phyloP scores from a whole-genome alignment of 257 asterid species.

The Apocynum venetum region DNA sequence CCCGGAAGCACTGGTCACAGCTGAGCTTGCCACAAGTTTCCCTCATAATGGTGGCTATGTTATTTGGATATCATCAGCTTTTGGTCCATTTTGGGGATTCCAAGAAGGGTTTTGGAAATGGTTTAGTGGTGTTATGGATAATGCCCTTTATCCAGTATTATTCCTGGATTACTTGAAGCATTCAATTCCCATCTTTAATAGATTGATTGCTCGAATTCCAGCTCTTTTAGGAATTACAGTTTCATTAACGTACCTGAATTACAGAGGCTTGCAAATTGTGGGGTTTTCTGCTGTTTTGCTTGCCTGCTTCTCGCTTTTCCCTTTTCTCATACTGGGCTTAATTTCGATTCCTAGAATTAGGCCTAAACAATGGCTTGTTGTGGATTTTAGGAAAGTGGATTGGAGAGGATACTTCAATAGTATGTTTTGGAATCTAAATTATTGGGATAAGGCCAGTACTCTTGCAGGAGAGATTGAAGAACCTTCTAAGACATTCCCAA shows the following conservation, averaged over 20 bases:
- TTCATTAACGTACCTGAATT: constrained; percentile 57
- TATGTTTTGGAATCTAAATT: constrained; percentile 82
- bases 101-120: constrained; percentile 94
- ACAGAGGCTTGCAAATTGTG: constrained; percentile 73
- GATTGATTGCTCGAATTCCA: constrained; percentile 54
- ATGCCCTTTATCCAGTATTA: constrained; percentile 84
- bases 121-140: constrained; percentile 95
- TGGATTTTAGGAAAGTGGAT: constrained; percentile 49
- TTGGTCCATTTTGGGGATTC: constrained; percentile 82
- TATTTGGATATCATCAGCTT: constrained; percentile 80
- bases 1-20: constrained; percentile 83
- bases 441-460: constrained; percentile 90
- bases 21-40: constrained; percentile 76
- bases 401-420: constrained; percentile 76
- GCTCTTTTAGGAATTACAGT: constrained; percentile 64
- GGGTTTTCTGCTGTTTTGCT: constrained; percentile 72
- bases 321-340: constrained; percentile 55
- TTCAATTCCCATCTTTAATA: constrained; percentile 54
- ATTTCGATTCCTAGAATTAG: constrained; percentile 57
- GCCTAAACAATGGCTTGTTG: constrained; percentile 58
- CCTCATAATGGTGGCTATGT: constrained; percentile 88
- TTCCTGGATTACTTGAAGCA: constrained; percentile 87
- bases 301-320: constrained; percentile 70
- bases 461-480: constrained; percentile 81
- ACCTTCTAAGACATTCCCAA: constrained; percentile 66